Evolutionary conservation across 148 eudicot genomes (phyloP), one percentile per base, ranked within the genome.

Genomic region (Silene uniflora): DNA sequence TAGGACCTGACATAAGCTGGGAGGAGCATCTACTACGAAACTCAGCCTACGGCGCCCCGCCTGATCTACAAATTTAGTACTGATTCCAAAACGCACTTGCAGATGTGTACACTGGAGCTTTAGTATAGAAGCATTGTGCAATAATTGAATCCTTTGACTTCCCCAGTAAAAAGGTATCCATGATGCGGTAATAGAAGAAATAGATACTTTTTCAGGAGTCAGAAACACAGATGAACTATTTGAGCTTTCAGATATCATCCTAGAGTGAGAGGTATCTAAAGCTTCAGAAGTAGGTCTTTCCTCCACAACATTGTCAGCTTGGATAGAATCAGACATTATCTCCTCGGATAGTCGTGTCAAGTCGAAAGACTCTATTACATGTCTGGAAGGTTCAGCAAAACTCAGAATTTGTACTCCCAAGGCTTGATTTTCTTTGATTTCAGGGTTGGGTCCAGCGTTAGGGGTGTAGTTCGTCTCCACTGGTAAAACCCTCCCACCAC

Each of bases 11-110:
- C 96, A 94, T 64, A 94, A 49, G 29, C 76, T 83, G 10, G 93
- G 89, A 52, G 93, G 81, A 71, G 93, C 92, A 87, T 87, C 86
- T 55, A 90, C 92, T 63, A 94, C 98, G 72, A 91, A 86, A 80
- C 82, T 94, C 78, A 94, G 78, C 69, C 89, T 81, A 64, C 93
- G 97, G 17, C 93, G 86, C 16, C 98, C 97, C 64, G 88, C 88
- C 72, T 74, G 79, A 85, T 92, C 93, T 29, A 85, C 81, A 81
- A 83, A 94, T 79, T 84, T 92, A 39, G 86, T 80, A 80, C 87
- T 91, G 55, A 93, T 77, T 32, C 92, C 96, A 69, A 91, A 91
- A 10, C 93, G 88, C 66, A 93, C 87, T 81, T 82, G 89, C 87
- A 93, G 55, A 62, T 75, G 29, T 56, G 60, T 66, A 75, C 88